These are phyloP conservation scores for Emergomyces pasteurianus DNA, from an alignment of 2,329 filamentous ascomycete species.

Conservation along the genomic window DNA sequence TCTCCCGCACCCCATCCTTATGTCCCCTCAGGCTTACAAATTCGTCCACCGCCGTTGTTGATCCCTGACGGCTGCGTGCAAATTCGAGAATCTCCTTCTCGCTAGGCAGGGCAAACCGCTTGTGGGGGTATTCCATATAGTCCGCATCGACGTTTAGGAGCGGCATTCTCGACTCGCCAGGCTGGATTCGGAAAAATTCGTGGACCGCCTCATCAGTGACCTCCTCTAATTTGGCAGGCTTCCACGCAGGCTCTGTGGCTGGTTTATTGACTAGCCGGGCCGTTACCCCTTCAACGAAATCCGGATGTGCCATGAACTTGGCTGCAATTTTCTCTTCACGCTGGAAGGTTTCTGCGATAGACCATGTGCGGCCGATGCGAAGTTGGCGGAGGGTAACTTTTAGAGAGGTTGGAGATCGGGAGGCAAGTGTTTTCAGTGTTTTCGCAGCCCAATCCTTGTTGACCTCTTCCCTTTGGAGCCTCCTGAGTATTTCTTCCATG, in stretches of 20 bases:
- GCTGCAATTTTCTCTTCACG: constrained; percentile 74
- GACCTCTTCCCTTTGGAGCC: constrained; percentile 45
- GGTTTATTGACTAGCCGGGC: constrained; percentile 64
- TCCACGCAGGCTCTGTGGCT: constrained; percentile 57
- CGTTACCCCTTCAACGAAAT: constrained; percentile 87
- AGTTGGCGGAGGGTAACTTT: constrained; percentile 77
- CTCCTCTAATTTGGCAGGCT: constrained; percentile 59
- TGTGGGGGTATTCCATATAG: constrained; percentile 64
- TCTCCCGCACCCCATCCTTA: constrained; percentile 57
- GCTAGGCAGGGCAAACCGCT: constrained; percentile 55
- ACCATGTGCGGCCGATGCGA: constrained; percentile 62
- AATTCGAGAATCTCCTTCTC: constrained; percentile 44
- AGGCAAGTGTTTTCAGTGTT: constrained; percentile 61
- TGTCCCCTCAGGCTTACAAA: constrained; percentile 48
- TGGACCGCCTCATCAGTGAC: constrained; percentile 49
- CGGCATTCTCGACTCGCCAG: constrained; percentile 37
- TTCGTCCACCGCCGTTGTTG: constrained; percentile 49
- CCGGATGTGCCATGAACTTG: constrained; percentile 80
- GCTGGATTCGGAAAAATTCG: constrained; percentile 54
- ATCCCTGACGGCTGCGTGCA: constrained; percentile 32
- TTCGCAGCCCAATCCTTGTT: constrained; percentile 64
- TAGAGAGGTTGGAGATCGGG: constrained; percentile 75
- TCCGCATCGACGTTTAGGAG: constrained; percentile 49
- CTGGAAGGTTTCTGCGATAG: constrained; percentile 72
- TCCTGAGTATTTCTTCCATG: constrained; percentile 57